Conservation (phyloP, 1,284 basidiomycete genomes). For the Sporisorium graminicola region DNA sequence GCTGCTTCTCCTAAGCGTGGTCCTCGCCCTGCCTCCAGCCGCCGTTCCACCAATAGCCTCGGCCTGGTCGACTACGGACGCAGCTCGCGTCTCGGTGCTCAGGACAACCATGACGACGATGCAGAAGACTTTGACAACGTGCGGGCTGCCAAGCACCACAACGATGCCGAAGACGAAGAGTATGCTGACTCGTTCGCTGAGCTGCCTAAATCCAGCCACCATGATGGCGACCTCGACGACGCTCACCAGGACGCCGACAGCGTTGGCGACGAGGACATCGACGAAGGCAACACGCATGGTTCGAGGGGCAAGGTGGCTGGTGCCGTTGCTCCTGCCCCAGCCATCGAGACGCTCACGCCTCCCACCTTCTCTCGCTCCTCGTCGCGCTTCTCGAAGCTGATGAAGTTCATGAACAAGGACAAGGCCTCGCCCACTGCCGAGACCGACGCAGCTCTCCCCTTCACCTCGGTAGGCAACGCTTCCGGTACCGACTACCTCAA, state of each 20-base stretch:
- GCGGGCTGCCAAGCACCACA: not conserved
- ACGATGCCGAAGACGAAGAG: conserved; percentile 17
- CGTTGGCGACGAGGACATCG: conserved; percentile 22
- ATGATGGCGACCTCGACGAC: conserved; percentile 14
- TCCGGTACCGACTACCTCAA: conserved; percentile 17
- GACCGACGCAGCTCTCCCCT: conserved; percentile 10
- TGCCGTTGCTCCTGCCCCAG: conserved; percentile 5
- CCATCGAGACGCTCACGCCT: conserved; percentile 11
- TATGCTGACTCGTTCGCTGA: conserved; percentile 30
- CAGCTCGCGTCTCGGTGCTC: conserved; percentile 17
- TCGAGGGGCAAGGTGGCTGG: conserved; percentile 33
- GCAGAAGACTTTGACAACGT: conserved; percentile 6
- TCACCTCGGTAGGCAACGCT: conserved; percentile 18
- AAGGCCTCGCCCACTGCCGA: conserved; percentile 24
- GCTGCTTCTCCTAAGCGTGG: conserved; percentile 5
- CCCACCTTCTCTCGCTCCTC: conserved; percentile 34
- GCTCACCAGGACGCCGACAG: conserved; percentile 21
- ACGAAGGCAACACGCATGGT: conserved; percentile 14
- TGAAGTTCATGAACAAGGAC: conserved; percentile 51
- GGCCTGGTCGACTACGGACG: conserved; percentile 26
- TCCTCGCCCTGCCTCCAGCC: conserved; percentile 16
- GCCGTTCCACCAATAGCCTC: conserved; percentile 33
- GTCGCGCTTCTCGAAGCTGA: conserved; percentile 41
- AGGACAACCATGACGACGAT: conserved; percentile 4
- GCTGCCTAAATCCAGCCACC: conserved; percentile 18